Evolutionary conservation across 371 early-diverging fungal species (phyloP), one percentile per base, ranked within the genome.

Genomic region (Nematocida sp.): DNA sequence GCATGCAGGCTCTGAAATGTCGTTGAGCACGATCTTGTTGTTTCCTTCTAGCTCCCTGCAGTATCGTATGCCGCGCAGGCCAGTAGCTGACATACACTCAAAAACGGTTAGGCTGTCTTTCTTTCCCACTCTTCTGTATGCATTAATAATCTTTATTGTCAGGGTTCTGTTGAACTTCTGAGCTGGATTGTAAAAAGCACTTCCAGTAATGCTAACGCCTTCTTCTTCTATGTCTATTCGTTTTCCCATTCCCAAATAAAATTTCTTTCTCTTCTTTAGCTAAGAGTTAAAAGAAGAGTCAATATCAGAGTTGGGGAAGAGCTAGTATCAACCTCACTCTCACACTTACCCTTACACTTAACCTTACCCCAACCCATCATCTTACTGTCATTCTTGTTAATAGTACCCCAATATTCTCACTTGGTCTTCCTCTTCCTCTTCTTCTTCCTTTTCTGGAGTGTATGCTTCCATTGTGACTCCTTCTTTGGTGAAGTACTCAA

Each of bases 181-280:
- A 43, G 95, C 93, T 8, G 95, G 94, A 79, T 97, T 99, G 85
- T 95, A 99, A 81, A 99, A 99, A 15, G 95, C 96, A 32, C 78
- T 65, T n/a, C 67, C 45, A 37, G 74, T 79, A 4, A 52, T 56
- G 15, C 77, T 80, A 0, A 60, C 60, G 32, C 74, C 74, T 1
- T 50, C 50, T 37, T 70, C 74, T 57, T 48, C 40, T 57, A 17
- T 46, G 34, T 46, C 34, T 37, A 67, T 49, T 43, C 19, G 57
- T 13, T 25, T 19, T 63, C 34, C 29, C 21, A 8, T 52, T 52
- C 11, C 8, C 53, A 52, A 29, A 52, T 8, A 11, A 29, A 11
- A 13, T 52, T 52, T 23, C 57, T 31, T 34, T 41, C 23, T 25
- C 27, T 11, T n/a, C 43, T n/a, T 41, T n/a, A 41, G 43, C 43